Evolutionary conservation across 352 stramenopile genomes (phyloP).

Genomic region (Phytophthora tubulina): DNA sequence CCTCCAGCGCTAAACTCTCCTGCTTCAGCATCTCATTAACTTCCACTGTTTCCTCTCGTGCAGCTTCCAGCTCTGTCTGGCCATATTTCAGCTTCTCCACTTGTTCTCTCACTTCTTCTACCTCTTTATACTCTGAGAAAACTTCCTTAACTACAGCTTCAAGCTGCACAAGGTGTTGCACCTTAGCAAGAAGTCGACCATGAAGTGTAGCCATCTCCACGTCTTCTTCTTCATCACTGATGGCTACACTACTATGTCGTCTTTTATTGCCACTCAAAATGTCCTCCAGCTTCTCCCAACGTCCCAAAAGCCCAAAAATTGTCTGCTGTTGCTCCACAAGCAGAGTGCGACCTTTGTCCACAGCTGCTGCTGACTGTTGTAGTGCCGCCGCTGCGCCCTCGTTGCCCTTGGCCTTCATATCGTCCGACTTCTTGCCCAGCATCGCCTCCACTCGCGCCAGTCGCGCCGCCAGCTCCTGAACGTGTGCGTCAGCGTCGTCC

Average conservation of each 20-base stretch:
- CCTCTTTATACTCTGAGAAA: conserved; percentile 30
- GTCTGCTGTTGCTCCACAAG: conserved; percentile 64
- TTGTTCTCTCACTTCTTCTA: conserved; percentile 26
- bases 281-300: conserved; percentile 35
- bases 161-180: conserved; percentile 37
- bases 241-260: conserved; percentile 2
- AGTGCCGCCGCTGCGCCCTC: conserved; percentile 61
- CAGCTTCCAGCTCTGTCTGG: conserved; percentile 23
- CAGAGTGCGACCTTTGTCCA: conserved; percentile 45
- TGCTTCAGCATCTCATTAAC: conserved; percentile 44
- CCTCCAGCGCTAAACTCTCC: conserved; percentile 49
- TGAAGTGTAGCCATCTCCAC: conserved; percentile 16
- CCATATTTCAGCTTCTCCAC: conserved; percentile 15
- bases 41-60: conserved; percentile 41
- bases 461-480: conserved; percentile 49
- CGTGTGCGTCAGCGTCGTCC: conserved; percentile 32
- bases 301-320: conserved; percentile 50
- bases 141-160: conserved; percentile 19
- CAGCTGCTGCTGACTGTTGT: conserved; percentile 57
- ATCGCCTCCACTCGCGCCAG: conserved; percentile 62
- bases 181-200: conserved; percentile 16
- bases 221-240: conserved; percentile 21
- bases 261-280: conserved; percentile 3
- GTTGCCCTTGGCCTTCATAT: conserved; percentile 80
- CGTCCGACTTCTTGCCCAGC: conserved; percentile 79